Conservation (phyloP, 1,284 basidiomycete species). For the Ganoderma sp. region DNA sequence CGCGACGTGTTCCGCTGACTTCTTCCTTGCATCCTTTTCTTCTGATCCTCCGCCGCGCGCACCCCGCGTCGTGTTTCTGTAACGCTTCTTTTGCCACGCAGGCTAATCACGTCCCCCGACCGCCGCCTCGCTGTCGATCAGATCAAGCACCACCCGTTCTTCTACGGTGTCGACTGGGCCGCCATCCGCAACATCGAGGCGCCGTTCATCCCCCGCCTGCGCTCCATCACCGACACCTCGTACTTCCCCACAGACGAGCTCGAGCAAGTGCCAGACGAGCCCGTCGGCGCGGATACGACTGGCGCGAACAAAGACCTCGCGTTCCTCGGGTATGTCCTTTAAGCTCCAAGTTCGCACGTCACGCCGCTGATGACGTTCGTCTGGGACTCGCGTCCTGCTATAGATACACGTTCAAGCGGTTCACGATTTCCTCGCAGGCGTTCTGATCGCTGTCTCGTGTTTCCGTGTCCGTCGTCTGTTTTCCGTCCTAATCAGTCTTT, state of each 20-base stretch:
- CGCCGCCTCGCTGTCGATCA: slow-evolving; percentile 83
- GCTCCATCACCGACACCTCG: slow-evolving; percentile 92
- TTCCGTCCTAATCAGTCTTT: slow-evolving; percentile 10
- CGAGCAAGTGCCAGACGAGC: slow-evolving; percentile 80
- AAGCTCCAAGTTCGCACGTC: background rate
- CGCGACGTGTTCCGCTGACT: slow-evolving; percentile 3
- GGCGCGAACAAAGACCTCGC: slow-evolving; percentile 89
- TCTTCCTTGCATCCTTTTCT: background rate
- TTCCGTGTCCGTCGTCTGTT: slow-evolving; percentile 1
- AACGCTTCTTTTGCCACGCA: slow-evolving; percentile 34
- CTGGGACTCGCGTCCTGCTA: slow-evolving; percentile 10
- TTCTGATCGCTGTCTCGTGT: slow-evolving; percentile 36
- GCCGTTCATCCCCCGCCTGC: slow-evolving; percentile 93
- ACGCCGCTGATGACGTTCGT: slow-evolving; percentile 13
- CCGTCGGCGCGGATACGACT: slow-evolving; percentile 70
- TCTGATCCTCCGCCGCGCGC: slow-evolving; percentile 4
- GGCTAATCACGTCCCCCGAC: slow-evolving; percentile 87
- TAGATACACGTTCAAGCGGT: slow-evolving; percentile 86
- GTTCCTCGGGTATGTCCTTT: slow-evolving; percentile 80
- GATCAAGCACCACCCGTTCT: slow-evolving; percentile 95
- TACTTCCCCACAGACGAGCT: slow-evolving; percentile 99
- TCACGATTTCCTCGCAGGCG: slow-evolving; percentile 52
- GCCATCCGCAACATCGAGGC: slow-evolving; percentile 92
- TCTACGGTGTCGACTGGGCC: slow-evolving; percentile 95
- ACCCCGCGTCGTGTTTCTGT: slow-evolving; percentile 14